Percentiles rank a stretch among this genome's conserved stretches.
Conservation (phyloP, 129 eudicot species). For the Smallanthus sonchifolius region DNA sequence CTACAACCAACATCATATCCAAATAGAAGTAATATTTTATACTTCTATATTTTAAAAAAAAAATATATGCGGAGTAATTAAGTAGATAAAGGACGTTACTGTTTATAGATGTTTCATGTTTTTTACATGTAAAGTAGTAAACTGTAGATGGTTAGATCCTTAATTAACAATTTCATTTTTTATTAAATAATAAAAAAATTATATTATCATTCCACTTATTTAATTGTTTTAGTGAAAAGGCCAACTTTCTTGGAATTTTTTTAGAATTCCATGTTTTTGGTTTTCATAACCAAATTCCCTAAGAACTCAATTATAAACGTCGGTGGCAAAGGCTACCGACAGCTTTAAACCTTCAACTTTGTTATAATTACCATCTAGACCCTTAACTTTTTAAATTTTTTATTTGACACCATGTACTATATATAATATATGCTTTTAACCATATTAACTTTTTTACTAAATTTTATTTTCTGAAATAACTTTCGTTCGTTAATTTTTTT, state of each 20-base stretch:
- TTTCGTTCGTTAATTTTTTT: too few relatives aligned
- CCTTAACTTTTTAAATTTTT: too few relatives aligned
- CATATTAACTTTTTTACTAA: too few relatives aligned
- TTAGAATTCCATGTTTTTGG: slow-evolving; percentile 1
- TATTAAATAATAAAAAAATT: background rate
- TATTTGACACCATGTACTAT: too few relatives aligned
- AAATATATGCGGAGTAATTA: slow-evolving; percentile 3
- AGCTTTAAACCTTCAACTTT: too few relatives aligned
- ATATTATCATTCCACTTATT: slow-evolving; percentile 2
- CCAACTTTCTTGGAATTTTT: slow-evolving; percentile 1
- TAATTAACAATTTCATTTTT: background rate
- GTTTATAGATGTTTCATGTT: slow-evolving; percentile 11
- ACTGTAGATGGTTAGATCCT: background rate
- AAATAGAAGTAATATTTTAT: slow-evolving; percentile 10
- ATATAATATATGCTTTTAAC: too few relatives aligned
- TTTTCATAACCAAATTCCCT: background rate
- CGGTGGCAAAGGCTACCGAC: too few relatives aligned
- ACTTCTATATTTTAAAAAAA: background rate
- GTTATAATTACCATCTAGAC: too few relatives aligned
- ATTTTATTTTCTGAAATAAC: too few relatives aligned
- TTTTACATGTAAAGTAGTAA: slow-evolving; percentile 18
- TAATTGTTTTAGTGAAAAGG: background rate
- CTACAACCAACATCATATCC: slow-evolving; percentile 21
- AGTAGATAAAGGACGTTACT: slow-evolving; percentile 12
- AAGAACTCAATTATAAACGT: too few relatives aligned